Conservation (phyloP, 2,329 filamentous ascomycete species). For the Davidsoniella australis region DNA sequence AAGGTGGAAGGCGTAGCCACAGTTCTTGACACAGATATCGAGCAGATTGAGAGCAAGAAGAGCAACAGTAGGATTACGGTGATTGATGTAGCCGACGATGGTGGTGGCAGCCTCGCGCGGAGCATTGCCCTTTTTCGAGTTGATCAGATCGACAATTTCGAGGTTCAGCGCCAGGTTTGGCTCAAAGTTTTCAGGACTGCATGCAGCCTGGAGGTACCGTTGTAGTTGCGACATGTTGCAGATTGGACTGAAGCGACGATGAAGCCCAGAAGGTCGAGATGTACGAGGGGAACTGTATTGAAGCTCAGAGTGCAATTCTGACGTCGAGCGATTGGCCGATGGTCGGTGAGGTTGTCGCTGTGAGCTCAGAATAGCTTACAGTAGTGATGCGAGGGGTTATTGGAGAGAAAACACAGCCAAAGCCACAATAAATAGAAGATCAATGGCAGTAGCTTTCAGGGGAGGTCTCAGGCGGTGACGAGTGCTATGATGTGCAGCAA, state of each 20-base stretch:
- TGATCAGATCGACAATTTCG: constrained; percentile 91
- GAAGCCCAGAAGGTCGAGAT: neutral
- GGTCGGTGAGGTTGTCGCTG: neutral
- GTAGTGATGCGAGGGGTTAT: neutral
- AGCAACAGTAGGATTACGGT: constrained; percentile 89
- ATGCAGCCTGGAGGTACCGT: constrained; percentile 90
- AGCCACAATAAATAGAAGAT: neutral
- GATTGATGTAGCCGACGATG: constrained; percentile 89
- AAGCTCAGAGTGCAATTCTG: neutral
- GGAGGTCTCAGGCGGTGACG: neutral
- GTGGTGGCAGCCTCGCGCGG: constrained; percentile 87
- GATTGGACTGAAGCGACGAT: neutral
- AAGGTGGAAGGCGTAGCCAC: constrained; percentile 95
- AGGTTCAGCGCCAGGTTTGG: constrained; percentile 92
- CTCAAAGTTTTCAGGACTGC: constrained; percentile 94
- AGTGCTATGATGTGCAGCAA: constrained; percentile 3
- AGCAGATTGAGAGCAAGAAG: constrained; percentile 80
- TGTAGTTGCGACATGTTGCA: constrained; percentile 59
- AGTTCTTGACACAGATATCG: constrained; percentile 99
- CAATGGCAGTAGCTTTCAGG: neutral
- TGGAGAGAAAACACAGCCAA: neutral
- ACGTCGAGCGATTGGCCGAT: neutral
- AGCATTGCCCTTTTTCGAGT: constrained; percentile 89
- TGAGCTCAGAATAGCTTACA: too few species aligned
- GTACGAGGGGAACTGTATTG: neutral